Conservation (phyloP, 2,329 filamentous ascomycete genomes). For the Clarireedia hainanense region DNA sequence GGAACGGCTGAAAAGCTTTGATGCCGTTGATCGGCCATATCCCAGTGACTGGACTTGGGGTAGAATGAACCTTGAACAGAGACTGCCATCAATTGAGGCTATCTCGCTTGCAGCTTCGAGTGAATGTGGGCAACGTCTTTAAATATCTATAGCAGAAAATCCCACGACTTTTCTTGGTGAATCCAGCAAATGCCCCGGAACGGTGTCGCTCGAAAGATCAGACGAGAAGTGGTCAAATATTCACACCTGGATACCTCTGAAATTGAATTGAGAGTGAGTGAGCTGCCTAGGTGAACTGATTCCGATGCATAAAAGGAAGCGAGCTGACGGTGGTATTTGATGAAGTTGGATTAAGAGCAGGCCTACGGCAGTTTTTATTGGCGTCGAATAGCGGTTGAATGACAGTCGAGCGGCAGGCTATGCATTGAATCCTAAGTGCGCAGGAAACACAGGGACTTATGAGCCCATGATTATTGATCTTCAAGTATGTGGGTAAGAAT, state of each 20-base stretch:
- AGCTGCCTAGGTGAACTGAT: not conserved
- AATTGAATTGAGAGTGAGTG: not conserved
- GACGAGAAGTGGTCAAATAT: conserved; percentile 1
- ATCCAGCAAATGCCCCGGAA: not conserved
- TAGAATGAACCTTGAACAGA: conserved; percentile 25
- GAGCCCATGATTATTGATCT: conserved; percentile 18
- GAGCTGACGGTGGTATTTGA: conserved; percentile 1
- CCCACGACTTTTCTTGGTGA: not conserved
- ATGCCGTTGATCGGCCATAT: conserved; percentile 22
- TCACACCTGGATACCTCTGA: conserved; percentile 6
- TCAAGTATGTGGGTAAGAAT: conserved; percentile 12
- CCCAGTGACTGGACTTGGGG: conserved; percentile 27
- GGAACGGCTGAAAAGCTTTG: conserved; percentile 20
- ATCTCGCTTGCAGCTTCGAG: conserved; percentile 3
- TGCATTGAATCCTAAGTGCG: conserved; percentile 1
- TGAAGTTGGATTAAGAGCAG: conserved; percentile 2
- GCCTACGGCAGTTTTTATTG: conserved; percentile 8
- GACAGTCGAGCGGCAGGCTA: conserved; percentile 6
- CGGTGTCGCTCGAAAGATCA: not conserved
- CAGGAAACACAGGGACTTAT: conserved; percentile 15
- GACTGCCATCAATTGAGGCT: conserved; percentile 29
- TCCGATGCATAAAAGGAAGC: conserved; percentile 4
- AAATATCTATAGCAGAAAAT: not conserved
- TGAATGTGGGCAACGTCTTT: conserved; percentile 10
- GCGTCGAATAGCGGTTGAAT: not conserved